phyloP scores from a whole-genome alignment of 2,329 filamentous ascomycete species.

The Aureobasidium pullulans region DNA sequence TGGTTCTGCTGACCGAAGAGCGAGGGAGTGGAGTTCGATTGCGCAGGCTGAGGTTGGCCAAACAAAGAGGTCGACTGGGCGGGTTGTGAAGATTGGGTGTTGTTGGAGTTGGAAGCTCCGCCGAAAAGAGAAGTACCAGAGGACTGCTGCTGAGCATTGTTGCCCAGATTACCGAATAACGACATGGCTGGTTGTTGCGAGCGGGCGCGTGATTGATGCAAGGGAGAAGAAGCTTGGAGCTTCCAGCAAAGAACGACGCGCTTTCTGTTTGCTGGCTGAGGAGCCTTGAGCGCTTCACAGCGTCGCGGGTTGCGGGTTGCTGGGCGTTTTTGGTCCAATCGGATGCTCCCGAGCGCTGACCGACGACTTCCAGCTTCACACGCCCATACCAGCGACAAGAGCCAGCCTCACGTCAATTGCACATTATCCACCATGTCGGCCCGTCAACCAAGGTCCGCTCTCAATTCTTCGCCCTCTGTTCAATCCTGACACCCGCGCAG shows the following conservation, averaged over 20 bases:
- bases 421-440: constrained; percentile 48
- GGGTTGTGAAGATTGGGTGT: constrained; percentile 18
- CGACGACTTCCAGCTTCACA: constrained; percentile 11
- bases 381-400: background rate
- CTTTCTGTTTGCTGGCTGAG: background rate
- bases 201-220: background rate
- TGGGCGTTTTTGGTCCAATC: background rate
- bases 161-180: constrained; percentile 10
- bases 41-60: constrained; percentile 8
- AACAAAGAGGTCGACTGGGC: constrained; percentile 8
- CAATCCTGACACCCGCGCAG: constrained; percentile 42
- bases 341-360: constrained; percentile 10
- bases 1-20: constrained; percentile 30
- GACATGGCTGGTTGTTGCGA: constrained; percentile 8
- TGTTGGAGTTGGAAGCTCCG: constrained; percentile 8
- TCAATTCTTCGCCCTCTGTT: constrained; percentile 3
- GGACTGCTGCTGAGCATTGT: constrained; percentile 1
- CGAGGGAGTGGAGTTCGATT: constrained; percentile 26
- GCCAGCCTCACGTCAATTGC: constrained; percentile 11
- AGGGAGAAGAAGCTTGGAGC: constrained; percentile 6
- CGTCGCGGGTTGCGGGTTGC: background rate
- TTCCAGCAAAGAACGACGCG: constrained; percentile 5
- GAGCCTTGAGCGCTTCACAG: background rate
- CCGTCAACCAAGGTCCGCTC: constrained; percentile 51
- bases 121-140: background rate